Evolutionary conservation across 352 stramenopile genomes (phyloP).

Genomic region (Pythium rhizo-oryzae): DNA sequence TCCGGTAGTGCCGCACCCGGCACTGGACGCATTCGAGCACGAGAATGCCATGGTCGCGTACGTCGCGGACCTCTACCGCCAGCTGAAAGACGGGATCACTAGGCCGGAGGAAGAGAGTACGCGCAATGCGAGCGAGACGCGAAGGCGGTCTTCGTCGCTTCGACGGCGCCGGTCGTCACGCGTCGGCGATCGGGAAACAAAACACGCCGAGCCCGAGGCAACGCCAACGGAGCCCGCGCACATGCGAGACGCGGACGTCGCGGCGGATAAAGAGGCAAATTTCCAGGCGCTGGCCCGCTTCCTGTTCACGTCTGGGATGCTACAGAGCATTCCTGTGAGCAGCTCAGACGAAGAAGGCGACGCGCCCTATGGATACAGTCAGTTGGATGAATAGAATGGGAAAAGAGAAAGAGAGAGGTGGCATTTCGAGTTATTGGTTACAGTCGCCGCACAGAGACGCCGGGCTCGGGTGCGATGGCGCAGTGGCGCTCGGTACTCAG

Average conservation of each 20-base stretch:
- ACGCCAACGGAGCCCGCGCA: no score
- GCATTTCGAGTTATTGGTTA: not conserved
- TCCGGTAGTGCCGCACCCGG: conserved; percentile 23
- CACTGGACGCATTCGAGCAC: conserved; percentile 32
- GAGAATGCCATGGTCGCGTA: conserved; percentile 37
- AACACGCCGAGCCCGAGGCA: no score
- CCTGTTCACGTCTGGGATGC: conserved; percentile 32
- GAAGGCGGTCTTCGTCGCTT: not conserved
- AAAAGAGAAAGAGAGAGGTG: no score
- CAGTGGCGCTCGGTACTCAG: not conserved
- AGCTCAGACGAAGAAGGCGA: conserved; percentile 38
- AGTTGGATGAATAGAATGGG: conserved; percentile 2
- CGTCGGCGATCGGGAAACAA: no score
- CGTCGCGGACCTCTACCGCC: conserved; percentile 39
- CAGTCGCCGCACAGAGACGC: not conserved
- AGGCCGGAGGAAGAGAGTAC: not conserved
- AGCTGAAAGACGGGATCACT: conserved; percentile 29
- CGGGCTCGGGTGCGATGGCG: no score
- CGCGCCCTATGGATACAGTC: conserved; percentile 30
- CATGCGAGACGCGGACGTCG: no score
- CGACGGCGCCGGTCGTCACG: no score
- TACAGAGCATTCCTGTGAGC: conserved; percentile 32
- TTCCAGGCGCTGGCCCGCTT: conserved; percentile 43
- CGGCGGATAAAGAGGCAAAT: conserved; percentile 18
- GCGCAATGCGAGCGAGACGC: not conserved